phyloP scores from a whole-genome alignment of 768 basidiomycete species.

The Lactarius sp. region DNA sequence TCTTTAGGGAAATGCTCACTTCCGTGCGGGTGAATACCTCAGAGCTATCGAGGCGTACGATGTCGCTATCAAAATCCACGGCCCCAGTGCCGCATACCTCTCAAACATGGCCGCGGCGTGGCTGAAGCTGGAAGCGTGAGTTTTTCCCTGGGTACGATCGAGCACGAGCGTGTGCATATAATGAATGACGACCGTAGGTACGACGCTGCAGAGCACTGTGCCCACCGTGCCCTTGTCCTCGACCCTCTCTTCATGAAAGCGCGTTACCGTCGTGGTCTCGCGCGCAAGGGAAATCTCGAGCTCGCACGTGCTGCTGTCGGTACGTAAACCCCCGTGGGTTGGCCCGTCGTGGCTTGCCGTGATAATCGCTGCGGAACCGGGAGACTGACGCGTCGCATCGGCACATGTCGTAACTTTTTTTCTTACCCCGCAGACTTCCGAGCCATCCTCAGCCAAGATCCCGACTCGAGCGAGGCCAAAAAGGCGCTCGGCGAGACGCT shows the following conservation, averaged over 20 bases:
- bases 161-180: not conserved
- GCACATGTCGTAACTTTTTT: not conserved
- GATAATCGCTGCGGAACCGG: not conserved
- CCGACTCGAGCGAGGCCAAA: conserved; percentile 26
- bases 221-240: not conserved
- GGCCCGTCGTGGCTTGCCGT: not conserved
- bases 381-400: not conserved
- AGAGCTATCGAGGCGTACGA: conserved; percentile 41
- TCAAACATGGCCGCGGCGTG: conserved; percentile 41
- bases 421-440: conserved; percentile 30
- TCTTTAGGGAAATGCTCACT: conserved; percentile 42
- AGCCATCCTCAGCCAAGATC: conserved; percentile 30
- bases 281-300: conserved; percentile 31
- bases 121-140: conserved; percentile 37
- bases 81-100: conserved; percentile 37
- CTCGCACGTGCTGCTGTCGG: conserved; percentile 28
- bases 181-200: not conserved
- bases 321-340: conserved; percentile 7
- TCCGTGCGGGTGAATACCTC: conserved; percentile 35
- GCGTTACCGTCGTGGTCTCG: conserved; percentile 34
- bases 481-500: conserved; percentile 24
- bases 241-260: conserved; percentile 35
- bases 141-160: not conserved
- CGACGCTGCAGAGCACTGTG: not conserved
- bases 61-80: conserved; percentile 37